A percentile compares a stretch with the other conserved stretches of the same genome.
Evolutionary conservation across 2,329 filamentous ascomycete genomes (phyloP).

Genomic region (Colletotrichum ledebouriae): DNA sequence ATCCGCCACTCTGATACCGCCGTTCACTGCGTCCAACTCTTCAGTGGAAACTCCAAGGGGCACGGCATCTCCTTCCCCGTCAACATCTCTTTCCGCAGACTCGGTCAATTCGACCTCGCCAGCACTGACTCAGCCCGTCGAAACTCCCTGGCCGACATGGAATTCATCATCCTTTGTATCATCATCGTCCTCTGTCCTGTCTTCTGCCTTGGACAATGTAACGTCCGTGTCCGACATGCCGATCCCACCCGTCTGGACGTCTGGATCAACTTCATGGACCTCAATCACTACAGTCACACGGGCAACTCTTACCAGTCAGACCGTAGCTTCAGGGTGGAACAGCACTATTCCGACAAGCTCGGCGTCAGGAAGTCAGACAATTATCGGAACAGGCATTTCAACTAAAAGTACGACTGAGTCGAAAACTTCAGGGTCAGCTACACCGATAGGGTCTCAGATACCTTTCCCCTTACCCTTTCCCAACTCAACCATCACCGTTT

Average conservation of each 20-base stretch:
- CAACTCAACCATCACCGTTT: conserved; percentile 15
- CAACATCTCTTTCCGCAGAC: neutral
- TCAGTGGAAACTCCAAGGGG: neutral
- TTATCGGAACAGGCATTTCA: neutral
- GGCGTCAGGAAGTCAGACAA: no score
- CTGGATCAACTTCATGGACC: neutral
- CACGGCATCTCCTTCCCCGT: neutral
- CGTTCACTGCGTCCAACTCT: conserved; percentile 22
- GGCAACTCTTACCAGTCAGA: neutral
- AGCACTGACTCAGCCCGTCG: conserved; percentile 30
- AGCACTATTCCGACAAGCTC: neutral
- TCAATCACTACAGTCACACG: neutral
- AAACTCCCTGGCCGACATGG: conserved; percentile 26
- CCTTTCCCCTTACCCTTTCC: conserved; percentile 6
- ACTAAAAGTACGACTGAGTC: neutral
- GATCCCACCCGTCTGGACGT: conserved; percentile 16
- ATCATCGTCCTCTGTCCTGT: neutral
- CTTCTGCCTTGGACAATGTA: neutral
- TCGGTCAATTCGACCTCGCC: neutral
- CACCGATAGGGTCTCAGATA: neutral
- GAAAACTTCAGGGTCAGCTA: neutral
- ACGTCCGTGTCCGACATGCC: conserved; percentile 15
- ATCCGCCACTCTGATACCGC: neutral
- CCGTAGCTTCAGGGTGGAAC: conserved; percentile 6
- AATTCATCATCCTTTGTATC: conserved; percentile 12